Evolutionary conservation across 768 basidiomycete species (phyloP).

Genomic region (Suillus occidentalis): DNA sequence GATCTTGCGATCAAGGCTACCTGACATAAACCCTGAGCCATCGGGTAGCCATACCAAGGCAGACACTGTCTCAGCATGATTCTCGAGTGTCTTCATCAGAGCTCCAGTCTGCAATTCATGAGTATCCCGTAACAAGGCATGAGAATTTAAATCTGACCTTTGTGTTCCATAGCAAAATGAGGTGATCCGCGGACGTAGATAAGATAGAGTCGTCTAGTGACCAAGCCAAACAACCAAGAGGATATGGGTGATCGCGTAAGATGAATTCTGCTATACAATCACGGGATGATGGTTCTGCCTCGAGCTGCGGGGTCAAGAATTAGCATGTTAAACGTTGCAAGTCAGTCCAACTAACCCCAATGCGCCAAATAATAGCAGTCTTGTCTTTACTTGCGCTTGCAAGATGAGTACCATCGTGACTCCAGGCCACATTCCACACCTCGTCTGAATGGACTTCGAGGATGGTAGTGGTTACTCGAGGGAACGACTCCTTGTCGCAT

Average conservation of each 20-base stretch:
- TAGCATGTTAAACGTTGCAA: conserved; percentile 14
- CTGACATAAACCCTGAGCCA: conserved; percentile 86
- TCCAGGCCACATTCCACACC: conserved; percentile 97
- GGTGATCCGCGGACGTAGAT: conserved; percentile 78
- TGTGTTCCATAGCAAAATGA: conserved; percentile 88
- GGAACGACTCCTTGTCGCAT: conserved; percentile 82
- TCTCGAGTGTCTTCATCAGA: conserved; percentile 61
- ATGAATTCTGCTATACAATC: conserved; percentile 61
- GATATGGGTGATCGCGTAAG: conserved; percentile 74
- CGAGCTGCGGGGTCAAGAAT: conserved; percentile 36
- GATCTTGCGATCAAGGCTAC: conserved; percentile 81
- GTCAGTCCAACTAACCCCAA: conserved; percentile 57
- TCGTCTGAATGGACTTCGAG: conserved; percentile 87
- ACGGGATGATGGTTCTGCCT: conserved; percentile 48
- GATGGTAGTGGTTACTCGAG: conserved; percentile 80
- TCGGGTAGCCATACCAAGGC: conserved; percentile 88
- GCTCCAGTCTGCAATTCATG: conserved; percentile 62
- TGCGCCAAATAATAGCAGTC: conserved; percentile 85
- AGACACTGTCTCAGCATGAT: conserved; percentile 82
- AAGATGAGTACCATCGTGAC: conserved; percentile 79
- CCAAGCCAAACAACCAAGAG: conserved; percentile 87
- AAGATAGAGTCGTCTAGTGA: conserved; percentile 85
- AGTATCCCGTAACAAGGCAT: conserved; percentile 8
- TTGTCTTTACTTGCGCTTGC: conserved; percentile 90
- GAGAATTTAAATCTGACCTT: conserved; percentile 52